These are phyloP conservation scores for Pythium dissimile DNA, from an alignment of 352 stramenopile species.

Conservation along the genomic window DNA sequence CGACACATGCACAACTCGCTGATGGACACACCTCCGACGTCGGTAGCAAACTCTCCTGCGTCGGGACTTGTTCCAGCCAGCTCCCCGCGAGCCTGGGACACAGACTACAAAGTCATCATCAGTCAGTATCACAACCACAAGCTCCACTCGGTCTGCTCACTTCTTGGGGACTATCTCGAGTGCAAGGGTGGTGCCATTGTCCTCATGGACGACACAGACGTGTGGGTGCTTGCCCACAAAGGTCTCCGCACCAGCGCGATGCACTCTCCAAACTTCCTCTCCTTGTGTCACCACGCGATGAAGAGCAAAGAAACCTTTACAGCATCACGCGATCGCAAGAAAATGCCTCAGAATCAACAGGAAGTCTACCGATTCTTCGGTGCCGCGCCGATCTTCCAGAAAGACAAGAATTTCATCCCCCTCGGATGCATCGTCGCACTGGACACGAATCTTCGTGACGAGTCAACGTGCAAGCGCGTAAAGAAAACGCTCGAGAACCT, in stretches of 20 bases:
- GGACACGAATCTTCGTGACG: slow-evolving; percentile 41
- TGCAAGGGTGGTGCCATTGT: slow-evolving; percentile 64
- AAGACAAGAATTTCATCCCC: slow-evolving; percentile 21
- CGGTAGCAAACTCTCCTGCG: not conserved
- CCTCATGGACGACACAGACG: slow-evolving; percentile 48
- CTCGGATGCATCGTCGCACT: slow-evolving; percentile 63
- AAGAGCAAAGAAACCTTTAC: slow-evolving; percentile 43
- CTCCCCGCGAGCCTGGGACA: slow-evolving; percentile 23
- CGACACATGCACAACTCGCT: slow-evolving; percentile 2
- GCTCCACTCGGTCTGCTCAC: slow-evolving; percentile 64
- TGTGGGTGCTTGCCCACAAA: slow-evolving; percentile 69
- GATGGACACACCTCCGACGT: slow-evolving; percentile 12
- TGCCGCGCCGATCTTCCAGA: slow-evolving; percentile 41
- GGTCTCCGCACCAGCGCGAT: slow-evolving; percentile 46
- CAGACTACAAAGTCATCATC: slow-evolving; percentile 57
- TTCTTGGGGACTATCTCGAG: slow-evolving; percentile 70
- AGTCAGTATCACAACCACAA: slow-evolving; percentile 71
- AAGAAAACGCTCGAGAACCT: slow-evolving; percentile 61
- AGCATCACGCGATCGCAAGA: slow-evolving; percentile 35
- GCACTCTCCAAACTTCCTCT: slow-evolving; percentile 52
- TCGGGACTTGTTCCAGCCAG: slow-evolving; percentile 23
- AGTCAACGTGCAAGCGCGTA: slow-evolving; percentile 35
- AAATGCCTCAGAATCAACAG: slow-evolving; percentile 19
- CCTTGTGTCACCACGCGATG: slow-evolving; percentile 48
- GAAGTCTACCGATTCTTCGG: slow-evolving; percentile 60